Evolutionary conservation across 2,329 filamentous ascomycete genomes (phyloP).

Genomic region (Fusarium mundagurra): DNA sequence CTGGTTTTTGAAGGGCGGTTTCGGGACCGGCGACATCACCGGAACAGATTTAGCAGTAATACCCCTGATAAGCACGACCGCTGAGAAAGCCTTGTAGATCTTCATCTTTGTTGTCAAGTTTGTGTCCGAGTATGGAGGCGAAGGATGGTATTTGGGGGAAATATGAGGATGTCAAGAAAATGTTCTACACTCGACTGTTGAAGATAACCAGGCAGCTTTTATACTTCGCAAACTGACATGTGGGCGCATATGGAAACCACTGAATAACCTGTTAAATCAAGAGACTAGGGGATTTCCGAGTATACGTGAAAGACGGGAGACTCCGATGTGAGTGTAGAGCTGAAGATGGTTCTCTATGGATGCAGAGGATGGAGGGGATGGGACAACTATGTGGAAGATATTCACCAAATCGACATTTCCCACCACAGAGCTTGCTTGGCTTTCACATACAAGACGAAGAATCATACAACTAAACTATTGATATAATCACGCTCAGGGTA

Average conservation of each 20-base stretch:
- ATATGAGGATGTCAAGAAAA: neutral
- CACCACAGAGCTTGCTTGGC: neutral
- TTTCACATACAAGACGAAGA: neutral
- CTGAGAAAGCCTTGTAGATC: neutral
- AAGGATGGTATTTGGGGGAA: neutral
- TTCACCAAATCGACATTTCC: neutral
- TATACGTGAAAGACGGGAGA: neutral
- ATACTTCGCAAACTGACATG: neutral
- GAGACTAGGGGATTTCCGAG: neutral
- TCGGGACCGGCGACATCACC: neutral
- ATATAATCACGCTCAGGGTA: neutral
- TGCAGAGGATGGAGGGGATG: neutral
- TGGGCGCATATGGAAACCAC: neutral
- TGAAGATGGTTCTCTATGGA: neutral
- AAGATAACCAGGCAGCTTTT: neutral
- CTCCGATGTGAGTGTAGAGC: neutral
- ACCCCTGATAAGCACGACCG: slow-evolving; percentile 8
- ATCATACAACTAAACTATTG: neutral
- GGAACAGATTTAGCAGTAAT: neutral
- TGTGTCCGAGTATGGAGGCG: neutral
- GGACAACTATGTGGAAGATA: neutral
- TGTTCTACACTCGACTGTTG: neutral
- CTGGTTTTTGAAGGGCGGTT: neutral
- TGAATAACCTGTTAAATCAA: neutral
- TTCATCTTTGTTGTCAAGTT: slow-evolving; percentile 11